These are phyloP conservation scores for Cucurbita maxima DNA, from an alignment of 306 rosid species.

Conservation along the genomic window DNA sequence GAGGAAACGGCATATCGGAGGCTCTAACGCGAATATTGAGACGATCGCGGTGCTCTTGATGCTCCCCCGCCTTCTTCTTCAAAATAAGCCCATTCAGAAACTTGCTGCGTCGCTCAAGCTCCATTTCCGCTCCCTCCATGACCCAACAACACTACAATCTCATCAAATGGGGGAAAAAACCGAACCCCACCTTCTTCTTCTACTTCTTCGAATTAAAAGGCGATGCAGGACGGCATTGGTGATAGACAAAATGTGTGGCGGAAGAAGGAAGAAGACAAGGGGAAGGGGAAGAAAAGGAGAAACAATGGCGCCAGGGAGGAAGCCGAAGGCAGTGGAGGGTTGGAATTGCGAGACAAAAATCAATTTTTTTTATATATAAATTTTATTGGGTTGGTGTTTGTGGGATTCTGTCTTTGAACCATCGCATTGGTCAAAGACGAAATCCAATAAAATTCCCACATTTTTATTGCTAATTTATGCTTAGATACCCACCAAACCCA, in stretches of 20 bases:
- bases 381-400: background rate
- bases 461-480: background rate
- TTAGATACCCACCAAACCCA: background rate
- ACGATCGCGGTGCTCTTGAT: constrained; percentile 36
- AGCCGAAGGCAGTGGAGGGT: background rate
- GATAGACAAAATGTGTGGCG: constrained; percentile 8
- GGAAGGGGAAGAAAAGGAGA: background rate
- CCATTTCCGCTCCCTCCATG: constrained; percentile 69
- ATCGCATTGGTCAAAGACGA: background rate
- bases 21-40: constrained; percentile 52
- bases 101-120: constrained; percentile 79
- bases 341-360: background rate
- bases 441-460: background rate
- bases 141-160: constrained; percentile 16
- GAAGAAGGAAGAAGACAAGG: background rate
- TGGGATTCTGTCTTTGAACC: constrained; percentile 1
- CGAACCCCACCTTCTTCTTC: background rate
- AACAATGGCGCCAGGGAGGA: background rate
- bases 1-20: constrained; percentile 56
- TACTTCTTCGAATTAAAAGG: background rate
- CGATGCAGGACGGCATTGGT: background rate
- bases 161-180: background rate
- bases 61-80: constrained; percentile 72
- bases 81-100: constrained; percentile 56
- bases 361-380: background rate